Percentiles rank a stretch among this genome's conserved stretches.
These are phyloP conservation scores for Calendula officinalis DNA, from an alignment of 129 eudicot genomes.

Conservation along the genomic window DNA sequence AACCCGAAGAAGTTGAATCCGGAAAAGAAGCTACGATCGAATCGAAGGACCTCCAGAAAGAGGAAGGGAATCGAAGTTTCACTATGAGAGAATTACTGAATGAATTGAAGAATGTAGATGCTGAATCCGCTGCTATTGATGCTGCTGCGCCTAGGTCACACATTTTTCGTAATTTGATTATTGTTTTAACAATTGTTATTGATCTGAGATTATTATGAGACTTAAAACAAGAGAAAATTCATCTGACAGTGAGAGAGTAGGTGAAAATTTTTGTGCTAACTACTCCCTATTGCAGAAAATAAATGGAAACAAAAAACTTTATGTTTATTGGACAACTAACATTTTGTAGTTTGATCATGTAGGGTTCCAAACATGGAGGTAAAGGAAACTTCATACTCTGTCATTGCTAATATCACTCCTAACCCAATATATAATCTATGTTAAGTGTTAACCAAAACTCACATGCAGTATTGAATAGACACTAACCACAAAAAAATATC, in stretches of 20 bases:
- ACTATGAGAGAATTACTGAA: conserved; percentile 87
- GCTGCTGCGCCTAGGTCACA: conserved; percentile 26
- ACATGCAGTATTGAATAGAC: background rate
- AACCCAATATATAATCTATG: background rate
- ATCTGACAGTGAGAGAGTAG: background rate
- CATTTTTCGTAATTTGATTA: background rate
- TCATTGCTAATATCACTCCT: background rate
- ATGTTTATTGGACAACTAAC: background rate
- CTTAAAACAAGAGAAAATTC: background rate
- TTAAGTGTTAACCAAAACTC: conserved; percentile 2
- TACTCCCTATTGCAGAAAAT: background rate
- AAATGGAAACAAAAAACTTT: background rate
- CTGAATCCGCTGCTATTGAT: conserved; percentile 12
- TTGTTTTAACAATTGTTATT: conserved; percentile 1
- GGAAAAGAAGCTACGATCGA: conserved; percentile 9
- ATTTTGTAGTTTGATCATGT: conserved; percentile 3
- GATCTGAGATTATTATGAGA: conserved; percentile 2
- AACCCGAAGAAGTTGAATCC: conserved; percentile 24
- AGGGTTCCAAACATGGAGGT: conserved; percentile 6
- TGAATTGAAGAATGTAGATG: conserved; percentile 65
- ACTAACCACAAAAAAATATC: background rate
- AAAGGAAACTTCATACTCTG: background rate
- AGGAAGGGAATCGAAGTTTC: conserved; percentile 61
- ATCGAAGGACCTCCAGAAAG: conserved; percentile 26
- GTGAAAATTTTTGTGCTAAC: background rate